Percentiles rank a stretch among this genome's conserved stretches.
These are phyloP conservation scores for Microsporum canis DNA, from an alignment of 2,329 filamentous ascomycete species.

Conservation along the genomic window DNA sequence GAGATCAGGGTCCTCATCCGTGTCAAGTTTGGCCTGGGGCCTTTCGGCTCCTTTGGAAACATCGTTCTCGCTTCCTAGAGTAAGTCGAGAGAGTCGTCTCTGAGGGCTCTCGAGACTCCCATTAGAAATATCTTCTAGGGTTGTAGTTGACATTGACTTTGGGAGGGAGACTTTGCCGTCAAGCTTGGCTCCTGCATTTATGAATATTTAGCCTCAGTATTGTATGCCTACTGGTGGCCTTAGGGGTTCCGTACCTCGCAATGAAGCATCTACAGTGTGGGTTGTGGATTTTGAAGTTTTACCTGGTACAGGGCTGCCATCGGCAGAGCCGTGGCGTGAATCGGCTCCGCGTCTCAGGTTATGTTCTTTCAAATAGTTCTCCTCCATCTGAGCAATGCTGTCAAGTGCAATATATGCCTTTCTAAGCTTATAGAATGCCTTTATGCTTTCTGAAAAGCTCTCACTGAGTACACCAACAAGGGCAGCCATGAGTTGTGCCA, in stretches of 20 bases:
- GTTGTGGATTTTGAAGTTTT: neutral
- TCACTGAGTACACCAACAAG: conserved; percentile 85
- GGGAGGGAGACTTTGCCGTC: neutral
- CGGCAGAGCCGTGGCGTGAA: neutral
- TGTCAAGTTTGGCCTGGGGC: neutral
- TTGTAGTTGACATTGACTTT: neutral
- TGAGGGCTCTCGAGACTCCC: neutral
- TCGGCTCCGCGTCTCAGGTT: neutral
- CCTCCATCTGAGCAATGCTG: conserved; percentile 63
- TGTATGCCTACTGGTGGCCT: no score
- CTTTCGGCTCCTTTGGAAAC: neutral
- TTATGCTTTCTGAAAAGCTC: conserved; percentile 80
- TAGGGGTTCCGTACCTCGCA: neutral
- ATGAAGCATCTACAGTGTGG: neutral
- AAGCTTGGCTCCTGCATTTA: neutral
- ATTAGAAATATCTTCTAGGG: neutral
- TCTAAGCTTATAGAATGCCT: conserved; percentile 82
- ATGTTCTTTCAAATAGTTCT: conserved; percentile 39
- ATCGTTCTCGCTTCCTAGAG: neutral
- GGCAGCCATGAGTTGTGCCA: conserved; percentile 79
- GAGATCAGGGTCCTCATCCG: conserved; percentile 43
- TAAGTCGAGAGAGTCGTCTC: neutral
- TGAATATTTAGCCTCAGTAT: no score
- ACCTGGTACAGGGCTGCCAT: neutral
- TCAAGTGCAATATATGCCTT: conserved; percentile 81